phyloP scores from a whole-genome alignment of 129 eudicot species.

The Pittosporum tobira region DNA sequence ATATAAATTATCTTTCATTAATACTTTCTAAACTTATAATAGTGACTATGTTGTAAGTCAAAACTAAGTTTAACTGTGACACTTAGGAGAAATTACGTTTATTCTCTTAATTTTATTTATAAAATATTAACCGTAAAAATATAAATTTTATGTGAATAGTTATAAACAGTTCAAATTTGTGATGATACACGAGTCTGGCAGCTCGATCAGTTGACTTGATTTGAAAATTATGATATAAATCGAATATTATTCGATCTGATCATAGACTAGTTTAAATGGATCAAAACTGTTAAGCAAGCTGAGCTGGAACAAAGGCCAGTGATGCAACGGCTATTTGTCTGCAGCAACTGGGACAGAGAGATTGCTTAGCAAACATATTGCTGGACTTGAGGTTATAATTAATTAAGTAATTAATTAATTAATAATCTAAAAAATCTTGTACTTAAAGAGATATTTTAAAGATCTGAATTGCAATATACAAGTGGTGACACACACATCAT shows the following conservation, averaged over 20 bases:
- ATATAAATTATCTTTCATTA: too few relatives aligned
- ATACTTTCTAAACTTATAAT: too few relatives aligned
- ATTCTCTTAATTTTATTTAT: too few relatives aligned
- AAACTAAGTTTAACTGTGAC: too few relatives aligned
- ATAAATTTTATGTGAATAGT: too few relatives aligned
- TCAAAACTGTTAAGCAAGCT: slow-evolving; percentile 11
- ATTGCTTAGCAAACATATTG: slow-evolving; percentile 31
- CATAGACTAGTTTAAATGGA: background rate
- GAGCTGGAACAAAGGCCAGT: background rate
- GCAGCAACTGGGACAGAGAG: slow-evolving; percentile 12
- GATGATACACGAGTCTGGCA: too few relatives aligned
- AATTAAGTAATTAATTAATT: too few relatives aligned
- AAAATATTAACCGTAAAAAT: too few relatives aligned
- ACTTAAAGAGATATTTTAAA: background rate
- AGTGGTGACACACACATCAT: background rate
- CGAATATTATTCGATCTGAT: slow-evolving; percentile 1
- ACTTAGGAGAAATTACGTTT: too few relatives aligned
- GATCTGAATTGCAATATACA: background rate
- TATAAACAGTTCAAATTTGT: too few relatives aligned
- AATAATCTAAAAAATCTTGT: slow-evolving; percentile 1
- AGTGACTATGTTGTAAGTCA: too few relatives aligned
- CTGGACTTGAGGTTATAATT: slow-evolving; percentile 10
- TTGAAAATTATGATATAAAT: background rate
- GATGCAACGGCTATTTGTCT: slow-evolving; percentile 10
- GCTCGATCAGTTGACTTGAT: background rate